Conservation (phyloP, 1,284 basidiomycete species). For the Mycosarcoma maydis region DNA sequence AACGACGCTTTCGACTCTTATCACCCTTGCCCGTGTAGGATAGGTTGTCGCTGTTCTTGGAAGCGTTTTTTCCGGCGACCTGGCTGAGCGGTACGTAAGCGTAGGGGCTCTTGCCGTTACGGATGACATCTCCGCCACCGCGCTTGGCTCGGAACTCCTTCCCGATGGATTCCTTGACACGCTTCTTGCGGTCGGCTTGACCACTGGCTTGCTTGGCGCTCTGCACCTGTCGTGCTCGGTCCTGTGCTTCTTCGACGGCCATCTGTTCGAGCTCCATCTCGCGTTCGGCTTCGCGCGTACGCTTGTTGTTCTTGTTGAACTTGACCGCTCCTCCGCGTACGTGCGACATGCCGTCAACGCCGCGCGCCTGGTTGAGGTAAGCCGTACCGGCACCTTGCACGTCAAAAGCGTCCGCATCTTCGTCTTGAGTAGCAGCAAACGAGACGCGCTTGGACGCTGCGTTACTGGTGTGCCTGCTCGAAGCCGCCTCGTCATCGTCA, state of each 20-base stretch:
- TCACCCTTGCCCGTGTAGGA: conserved; percentile 51
- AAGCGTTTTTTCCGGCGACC: conserved; percentile 57
- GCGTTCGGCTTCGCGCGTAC: conserved; percentile 59
- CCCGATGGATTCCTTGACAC: conserved; percentile 58
- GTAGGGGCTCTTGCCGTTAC: conserved; percentile 84
- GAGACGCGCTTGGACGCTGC: conserved; percentile 27
- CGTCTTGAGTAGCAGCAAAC: conserved; percentile 65
- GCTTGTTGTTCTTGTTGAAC: conserved; percentile 85
- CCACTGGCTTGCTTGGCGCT: conserved; percentile 3
- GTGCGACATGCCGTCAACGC: conserved; percentile 86
- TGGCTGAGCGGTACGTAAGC: conserved; percentile 74
- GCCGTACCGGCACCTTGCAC: conserved; percentile 73
- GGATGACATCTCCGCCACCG: conserved; percentile 73
- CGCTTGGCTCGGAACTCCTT: conserved; percentile 59
- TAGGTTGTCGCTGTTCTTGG: conserved; percentile 26
- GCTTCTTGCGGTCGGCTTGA: conserved; percentile 34
- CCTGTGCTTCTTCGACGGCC: conserved; percentile 50
- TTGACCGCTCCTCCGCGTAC: conserved; percentile 81
- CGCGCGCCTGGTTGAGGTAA: conserved; percentile 82
- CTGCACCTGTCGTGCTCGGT: conserved; percentile 35
- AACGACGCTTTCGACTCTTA: conserved; percentile 44
- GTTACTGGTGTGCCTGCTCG: conserved; percentile 17
- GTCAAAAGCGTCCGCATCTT: conserved; percentile 72
- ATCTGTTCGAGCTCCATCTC: conserved; percentile 57
- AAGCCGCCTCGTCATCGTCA: conserved; percentile 68